Conservation (phyloP, 2,329 filamentous ascomycete genomes). For the Xylariales sp. region DNA sequence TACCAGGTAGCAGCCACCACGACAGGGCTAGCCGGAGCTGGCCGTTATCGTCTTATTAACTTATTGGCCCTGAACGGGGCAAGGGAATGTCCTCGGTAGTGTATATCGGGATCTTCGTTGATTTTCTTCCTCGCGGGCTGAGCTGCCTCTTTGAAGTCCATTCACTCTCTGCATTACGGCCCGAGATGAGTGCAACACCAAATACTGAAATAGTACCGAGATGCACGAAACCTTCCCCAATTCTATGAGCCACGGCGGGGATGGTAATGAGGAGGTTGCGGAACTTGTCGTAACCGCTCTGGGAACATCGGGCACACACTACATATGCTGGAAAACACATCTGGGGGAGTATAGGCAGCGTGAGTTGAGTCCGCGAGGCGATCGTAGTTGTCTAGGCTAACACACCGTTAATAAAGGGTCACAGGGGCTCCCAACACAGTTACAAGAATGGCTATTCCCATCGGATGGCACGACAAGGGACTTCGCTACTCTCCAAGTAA, state of each 20-base stretch:
- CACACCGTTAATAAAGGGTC: conserved; percentile 38
- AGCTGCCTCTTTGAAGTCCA: conserved; percentile 10
- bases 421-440: conserved; percentile 43
- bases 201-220: conserved; percentile 13
- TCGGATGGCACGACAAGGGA: conserved; percentile 46
- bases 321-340: conserved; percentile 50
- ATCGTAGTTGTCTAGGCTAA: neutral
- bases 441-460: conserved; percentile 49
- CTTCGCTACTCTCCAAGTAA: conserved; percentile 48
- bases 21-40: conserved; percentile 10
- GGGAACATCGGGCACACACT: conserved; percentile 47
- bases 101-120: conserved; percentile 29
- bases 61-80: conserved; percentile 1
- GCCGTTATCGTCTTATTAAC: conserved; percentile 2
- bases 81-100: neutral
- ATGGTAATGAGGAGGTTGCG: conserved; percentile 45
- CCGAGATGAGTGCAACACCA: conserved; percentile 2
- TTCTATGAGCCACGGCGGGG: conserved; percentile 41
- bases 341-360: conserved; percentile 47
- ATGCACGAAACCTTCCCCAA: conserved; percentile 47
- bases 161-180: neutral
- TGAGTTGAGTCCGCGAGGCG: conserved; percentile 29
- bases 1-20: conserved; percentile 1
- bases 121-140: conserved; percentile 17
- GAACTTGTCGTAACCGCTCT: conserved; percentile 50